Evolutionary conservation across 2,329 filamentous ascomycete species (phyloP).

Genomic region (Arthrobotrys sinensis): DNA sequence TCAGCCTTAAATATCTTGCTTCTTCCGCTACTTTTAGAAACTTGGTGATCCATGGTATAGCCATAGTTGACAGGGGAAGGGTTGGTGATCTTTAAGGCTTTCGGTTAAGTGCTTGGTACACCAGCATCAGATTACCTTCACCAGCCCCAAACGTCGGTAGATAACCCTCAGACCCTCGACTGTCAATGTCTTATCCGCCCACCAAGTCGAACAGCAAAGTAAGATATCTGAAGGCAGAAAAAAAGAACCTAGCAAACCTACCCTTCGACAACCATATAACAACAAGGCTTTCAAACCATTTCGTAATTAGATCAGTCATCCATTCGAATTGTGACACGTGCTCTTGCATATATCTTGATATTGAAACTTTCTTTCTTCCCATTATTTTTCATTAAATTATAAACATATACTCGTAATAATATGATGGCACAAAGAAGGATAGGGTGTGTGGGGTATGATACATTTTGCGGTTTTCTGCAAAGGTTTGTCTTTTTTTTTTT

Average conservation of each 20-base stretch:
- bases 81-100: background rate
- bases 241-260: background rate
- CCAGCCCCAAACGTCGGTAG: background rate
- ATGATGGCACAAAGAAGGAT: conserved; percentile 12
- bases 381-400: conserved; percentile 46
- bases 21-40: background rate
- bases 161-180: background rate
- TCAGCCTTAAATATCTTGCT: background rate
- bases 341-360: background rate
- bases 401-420: conserved; percentile 42
- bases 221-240: background rate
- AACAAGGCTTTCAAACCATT: background rate
- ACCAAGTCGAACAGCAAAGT: background rate
- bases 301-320: background rate
- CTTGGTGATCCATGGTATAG: background rate
- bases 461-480: conserved; percentile 7
- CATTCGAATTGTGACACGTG: background rate
- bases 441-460: conserved; percentile 16
- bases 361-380: conserved; percentile 9
- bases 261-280: background rate
- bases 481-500: background rate
- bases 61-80: background rate
- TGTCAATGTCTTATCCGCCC: conserved; percentile 1
- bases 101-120: too few species aligned
- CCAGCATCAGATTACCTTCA: too few species aligned